Base-by-base conservation (phyloP, 2,329 filamentous ascomycete genomes). In the Chalaropsis thielavioides region DNA sequence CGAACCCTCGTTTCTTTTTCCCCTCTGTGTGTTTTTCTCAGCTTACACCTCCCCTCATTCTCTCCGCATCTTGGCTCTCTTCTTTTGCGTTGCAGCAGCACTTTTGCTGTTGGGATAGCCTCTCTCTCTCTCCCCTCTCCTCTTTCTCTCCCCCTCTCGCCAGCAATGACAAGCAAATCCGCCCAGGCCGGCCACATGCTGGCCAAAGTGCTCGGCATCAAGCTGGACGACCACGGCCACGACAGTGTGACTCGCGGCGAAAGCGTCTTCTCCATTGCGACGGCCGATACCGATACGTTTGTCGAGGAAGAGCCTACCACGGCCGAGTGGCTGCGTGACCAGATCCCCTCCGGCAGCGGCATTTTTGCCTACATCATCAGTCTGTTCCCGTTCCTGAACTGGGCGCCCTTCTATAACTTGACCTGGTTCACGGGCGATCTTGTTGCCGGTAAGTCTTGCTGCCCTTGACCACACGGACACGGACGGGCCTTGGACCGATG, bases 391-490 rank as follows among this genome's bases (percentile, higher is more conserved):
- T 97, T 96, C 72, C 73, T 88, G 4, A 80, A 83, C n/a, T 99
- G 94, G 94, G 92, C 97, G 66, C 75, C 78, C 11, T 83, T 86
- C 70, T 99, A 99, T 77, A 99, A 99, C 73, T 11, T 86, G 3
- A 86, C 91, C 77, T 99, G 94, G 94, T 76, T 96, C 5, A 74
- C 84, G 17, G 94, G 94, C 71, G 94, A 99, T 76, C 75, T 97
- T 59, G 86, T 97, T 66, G 92, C 94, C 67, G 92, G 68, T 69
- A 43, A 43, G 67, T 68, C 19, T 63, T 44, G 43, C 22, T 24
- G 17, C 22, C n/a, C 41, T 43, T 15, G 41, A 13, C 41, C 3
- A n/a, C 49, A 27, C n/a, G 15, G 49, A 56, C 15, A 56, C 19
- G 46, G 58, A 13, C 58, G 60, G 60, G 35, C 60, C 22, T 49